Base-by-base conservation (phyloP, 2,329 filamentous ascomycete species). In the Thyridium curvatum region DNA sequence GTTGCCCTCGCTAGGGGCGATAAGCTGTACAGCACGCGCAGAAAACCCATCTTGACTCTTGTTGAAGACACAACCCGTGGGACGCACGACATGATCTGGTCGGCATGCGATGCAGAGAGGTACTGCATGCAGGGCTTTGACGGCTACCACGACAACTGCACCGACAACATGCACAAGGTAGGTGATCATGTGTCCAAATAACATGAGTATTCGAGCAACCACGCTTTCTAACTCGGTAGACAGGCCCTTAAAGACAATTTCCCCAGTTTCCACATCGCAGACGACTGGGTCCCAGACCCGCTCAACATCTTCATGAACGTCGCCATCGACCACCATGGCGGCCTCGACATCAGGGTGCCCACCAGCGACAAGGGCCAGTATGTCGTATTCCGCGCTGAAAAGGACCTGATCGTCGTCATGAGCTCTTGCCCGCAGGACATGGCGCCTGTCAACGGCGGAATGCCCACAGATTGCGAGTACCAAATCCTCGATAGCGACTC, bases 301-400 rank as follows among this genome's bases (percentile, higher is more conserved):
- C 51, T 68, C 28, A 66, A 68, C 42, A 45, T 66, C 14, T 68
- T 65, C 46, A 68, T 68, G 64, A 68, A 67, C 42, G 54, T 66
- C 4, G 51, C 58, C 14, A 55, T 64, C 18, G 51, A 60, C 33
- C 52, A 57, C 39, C 50, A 50, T 34, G 59, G 59, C 2, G 47
- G 43, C 3, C 41, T 66, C 3, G 50, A 52, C 28, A 60, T 64
- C 38, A 41, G 49, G 14, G 33, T 47, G 9, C 62, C 64, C 0
- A 54, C 52, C 4, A 60, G 58, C 39, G 44, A 58, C 15, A 50
- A 55, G 35, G 61, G 58, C 3, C 53, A 63, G 35, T 58, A 48
- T 38, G 58, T 66, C 21, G 46, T 44, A 12, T 49, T 66, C 13
- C 49, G 50, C 36, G 62, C 61, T 14, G 51, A 64, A 39, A 47